Evolutionary conservation across 768 basidiomycete species (phyloP).

Genomic region (Trametes gibbosa): DNA sequence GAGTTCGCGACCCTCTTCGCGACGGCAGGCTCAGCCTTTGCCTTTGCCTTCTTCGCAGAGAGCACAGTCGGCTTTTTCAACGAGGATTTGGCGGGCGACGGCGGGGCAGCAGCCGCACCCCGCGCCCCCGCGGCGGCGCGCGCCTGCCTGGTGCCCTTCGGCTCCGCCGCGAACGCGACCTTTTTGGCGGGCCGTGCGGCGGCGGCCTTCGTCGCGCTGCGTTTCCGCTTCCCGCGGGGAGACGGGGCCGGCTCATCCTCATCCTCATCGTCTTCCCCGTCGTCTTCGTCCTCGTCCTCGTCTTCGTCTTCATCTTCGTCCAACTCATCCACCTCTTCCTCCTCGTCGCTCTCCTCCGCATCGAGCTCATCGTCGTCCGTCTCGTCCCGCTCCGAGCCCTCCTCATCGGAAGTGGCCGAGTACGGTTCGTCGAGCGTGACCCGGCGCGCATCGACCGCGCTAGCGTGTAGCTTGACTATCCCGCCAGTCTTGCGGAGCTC

Average conservation of each 20-base stretch:
- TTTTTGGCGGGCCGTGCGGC: conserved; percentile 31
- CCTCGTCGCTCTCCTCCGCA: conserved; percentile 40
- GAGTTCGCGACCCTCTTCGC: conserved; percentile 38
- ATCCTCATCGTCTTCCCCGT: conserved; percentile 42
- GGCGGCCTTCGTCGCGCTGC: conserved; percentile 9
- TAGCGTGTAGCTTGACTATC: conserved; percentile 48
- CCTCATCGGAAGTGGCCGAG: conserved; percentile 40
- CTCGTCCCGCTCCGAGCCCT: conserved; percentile 27
- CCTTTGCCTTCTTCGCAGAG: not conserved
- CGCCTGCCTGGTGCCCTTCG: conserved; percentile 27
- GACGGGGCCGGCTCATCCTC: conserved; percentile 33
- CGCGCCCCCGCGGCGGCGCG: conserved; percentile 25
- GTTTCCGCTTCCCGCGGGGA: conserved; percentile 33
- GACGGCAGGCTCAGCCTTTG: conserved; percentile 24
- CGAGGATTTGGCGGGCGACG: conserved; percentile 6
- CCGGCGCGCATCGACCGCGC: conserved; percentile 39
- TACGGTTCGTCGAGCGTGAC: conserved; percentile 40
- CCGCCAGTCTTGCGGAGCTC: conserved; percentile 57
- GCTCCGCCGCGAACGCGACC: conserved; percentile 32
- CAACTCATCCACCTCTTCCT: conserved; percentile 36
- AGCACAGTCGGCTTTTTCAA: conserved; percentile 6
- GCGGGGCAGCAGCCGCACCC: not conserved
- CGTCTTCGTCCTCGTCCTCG: conserved; percentile 42
- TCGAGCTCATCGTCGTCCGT: conserved; percentile 36
- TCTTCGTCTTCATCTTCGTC: conserved; percentile 38